Evolutionary conservation across 2,329 filamentous ascomycete genomes (phyloP), one percentile per base, ranked within the genome.

Genomic region (Fusarium sp.): DNA sequence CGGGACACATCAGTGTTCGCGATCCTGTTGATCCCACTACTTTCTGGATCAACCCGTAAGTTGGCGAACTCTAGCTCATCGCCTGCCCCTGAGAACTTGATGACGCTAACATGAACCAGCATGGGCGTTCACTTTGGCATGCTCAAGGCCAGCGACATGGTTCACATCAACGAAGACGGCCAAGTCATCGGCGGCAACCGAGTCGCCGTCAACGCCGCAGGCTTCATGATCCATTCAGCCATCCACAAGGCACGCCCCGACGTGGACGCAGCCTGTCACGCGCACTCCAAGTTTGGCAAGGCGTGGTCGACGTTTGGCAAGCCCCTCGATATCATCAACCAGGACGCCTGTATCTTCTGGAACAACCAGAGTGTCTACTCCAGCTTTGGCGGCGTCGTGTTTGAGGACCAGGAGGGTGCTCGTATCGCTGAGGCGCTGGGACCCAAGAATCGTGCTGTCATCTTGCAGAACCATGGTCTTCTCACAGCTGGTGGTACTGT

Each of bases 41-140:
- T 0, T 92, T 93, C 79, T 93, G 91, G 91, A 92, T 90, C 59
- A 92, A 93, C 76, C 90, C 90, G 7, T 81, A 17, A 71, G 80
- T 68, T 3, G 10, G n/a, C 10, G 4, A 30, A 9, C 45, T 10
- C 4, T 47, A 1, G 14, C 43, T 12, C 45, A 50, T 50, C 25
- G 9, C 3, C 1, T 20, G 4, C 47, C 25, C 27, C 27, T 38
- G 15, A 27, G 32, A 20, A 35, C 37, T 14, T 32, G 4, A 14
- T 30, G 5, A 14, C 15, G 2, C 35, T 78, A 7, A 74, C 56
- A 9, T 1, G 3, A 3, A 10, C 7, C 20, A 78, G 76, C 4
- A 69, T 92, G 2, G 89, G 88, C 4, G 84, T 85, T 37, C 90
- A 92, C 78, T 93, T 92, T 72, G 90, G 86, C 6, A 81, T 90